A percentile compares a stretch with the other conserved stretches of the same genome.
Conservation (phyloP, 2,329 filamentous ascomycete species). For the Plectosphaerella plurivora region DNA sequence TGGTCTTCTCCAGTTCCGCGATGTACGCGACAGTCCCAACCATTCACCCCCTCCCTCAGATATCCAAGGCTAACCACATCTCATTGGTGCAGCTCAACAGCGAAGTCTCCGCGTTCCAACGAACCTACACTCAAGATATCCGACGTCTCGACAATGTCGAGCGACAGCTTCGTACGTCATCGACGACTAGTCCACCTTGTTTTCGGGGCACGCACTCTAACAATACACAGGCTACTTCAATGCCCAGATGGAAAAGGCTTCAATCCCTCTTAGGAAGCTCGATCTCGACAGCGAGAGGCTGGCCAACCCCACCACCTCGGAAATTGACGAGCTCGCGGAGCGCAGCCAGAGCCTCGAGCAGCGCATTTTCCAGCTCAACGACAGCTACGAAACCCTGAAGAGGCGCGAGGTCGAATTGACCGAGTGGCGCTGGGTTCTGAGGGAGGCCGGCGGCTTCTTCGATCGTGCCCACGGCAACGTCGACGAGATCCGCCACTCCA, state of each 20-base stretch:
- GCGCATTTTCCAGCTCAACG: conserved; percentile 85
- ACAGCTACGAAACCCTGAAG: conserved; percentile 98
- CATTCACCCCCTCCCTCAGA: neutral
- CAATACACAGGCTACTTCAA: conserved; percentile 76
- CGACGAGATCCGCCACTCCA: conserved; percentile 90
- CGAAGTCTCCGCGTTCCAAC: conserved; percentile 89
- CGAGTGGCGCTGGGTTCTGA: conserved; percentile 97
- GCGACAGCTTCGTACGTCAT: conserved; percentile 80
- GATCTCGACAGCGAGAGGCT: conserved; percentile 86
- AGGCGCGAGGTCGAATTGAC: conserved; percentile 95
- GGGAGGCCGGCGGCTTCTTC: conserved; percentile 96
- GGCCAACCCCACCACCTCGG: conserved; percentile 81
- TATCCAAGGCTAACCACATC: conserved; percentile 13
- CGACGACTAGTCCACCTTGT: conserved; percentile 1
- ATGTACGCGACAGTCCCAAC: conserved; percentile 60
- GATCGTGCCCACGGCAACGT: conserved; percentile 94
- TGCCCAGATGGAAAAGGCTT: conserved; percentile 89
- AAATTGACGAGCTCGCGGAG: conserved; percentile 94
- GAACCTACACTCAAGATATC: conserved; percentile 97
- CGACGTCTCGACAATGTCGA: conserved; percentile 97
- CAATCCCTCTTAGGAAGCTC: conserved; percentile 80
- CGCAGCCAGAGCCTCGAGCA: conserved; percentile 90
- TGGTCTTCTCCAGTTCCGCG: conserved; percentile 92
- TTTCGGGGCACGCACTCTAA: conserved; percentile 20
- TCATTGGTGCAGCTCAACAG: conserved; percentile 69